Evolutionary conservation across 371 early-diverging fungal species (phyloP), one percentile per base, ranked within the genome.

Genomic region (Mucor racemosus): DNA sequence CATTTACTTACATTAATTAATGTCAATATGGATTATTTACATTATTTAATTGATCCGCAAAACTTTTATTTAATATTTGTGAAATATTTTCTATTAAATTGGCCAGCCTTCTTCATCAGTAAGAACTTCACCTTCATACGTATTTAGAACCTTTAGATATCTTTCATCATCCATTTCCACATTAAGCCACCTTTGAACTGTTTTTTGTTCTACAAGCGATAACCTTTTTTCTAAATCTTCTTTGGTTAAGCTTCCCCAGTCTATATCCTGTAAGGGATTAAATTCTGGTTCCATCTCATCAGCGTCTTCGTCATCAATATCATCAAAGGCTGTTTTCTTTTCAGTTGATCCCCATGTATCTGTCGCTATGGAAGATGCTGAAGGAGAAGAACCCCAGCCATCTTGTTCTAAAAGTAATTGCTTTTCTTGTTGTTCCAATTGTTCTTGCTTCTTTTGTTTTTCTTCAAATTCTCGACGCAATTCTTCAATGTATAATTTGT

Each of bases 181-280:
- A 56, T 67, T 76, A n/a, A 79, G 19, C 74, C 80, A 76, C 38
- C 80, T 58, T 54, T 74, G 72, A 0, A 65, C 67, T 0, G 78
- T 78, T n/a, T 75, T 71, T 61, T 75, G 70, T 53, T 76, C 77
- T 1, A 82, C 78, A 11, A 66, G 40, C 2, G 48, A 64, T 5
- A 82, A 31, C 14, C 82, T 46, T 26, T 58, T 71, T n/a, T 64
- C 70, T n/a, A 82, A 31, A 7, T 82, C 82, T 26, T 79, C 77
- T 44, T 76, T 76, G 0, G 76, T 76, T 14, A 82, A 36, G 5
- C 57, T 69, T 13, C 64, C 53, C 82, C 82, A 82, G 50, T 82
- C 64, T 39, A 82, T 80, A 11, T 72, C 65, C 10, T 69, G 26
- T 19, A 82, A 60, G 4, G 82, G 80, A 41, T 82, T 72, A 1